Evolutionary conservation across 441 rosid genomes (phyloP).

Genomic region (Gossypium gossypioides): DNA sequence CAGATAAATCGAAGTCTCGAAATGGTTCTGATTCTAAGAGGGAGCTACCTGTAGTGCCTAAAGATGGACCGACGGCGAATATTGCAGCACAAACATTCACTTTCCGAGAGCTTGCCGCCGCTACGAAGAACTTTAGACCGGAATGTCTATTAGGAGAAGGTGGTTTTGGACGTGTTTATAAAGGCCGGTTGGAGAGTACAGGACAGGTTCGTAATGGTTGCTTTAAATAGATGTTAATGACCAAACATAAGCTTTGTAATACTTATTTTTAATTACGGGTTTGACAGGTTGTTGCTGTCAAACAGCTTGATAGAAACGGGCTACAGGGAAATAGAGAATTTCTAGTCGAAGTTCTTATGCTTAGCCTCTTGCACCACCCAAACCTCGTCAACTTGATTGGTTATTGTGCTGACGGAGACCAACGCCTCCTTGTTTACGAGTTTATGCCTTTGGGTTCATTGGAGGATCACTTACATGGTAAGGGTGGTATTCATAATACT

Average conservation of each 20-base stretch:
- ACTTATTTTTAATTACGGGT: not conserved
- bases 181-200: constrained; percentile 81
- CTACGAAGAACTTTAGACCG: constrained; percentile 75
- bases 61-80: constrained; percentile 52
- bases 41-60: constrained; percentile 47
- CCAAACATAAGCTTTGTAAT: not conserved
- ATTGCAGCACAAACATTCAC: constrained; percentile 94
- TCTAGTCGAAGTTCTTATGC: constrained; percentile 95
- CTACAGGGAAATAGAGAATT: constrained; percentile 97
- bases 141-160: constrained; percentile 93
- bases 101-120: constrained; percentile 76
- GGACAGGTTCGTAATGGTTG: constrained; percentile 53
- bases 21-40: constrained; percentile 59
- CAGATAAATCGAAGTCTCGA: constrained; percentile 72
- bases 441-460: constrained; percentile 90
- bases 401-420: constrained; percentile 96
- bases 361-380: constrained; percentile 86
- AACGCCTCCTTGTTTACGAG: constrained; percentile 91
- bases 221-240: not conserved
- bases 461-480: constrained; percentile 99
- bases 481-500: constrained; percentile 14
- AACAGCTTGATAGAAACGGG: constrained; percentile 87
- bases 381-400: constrained; percentile 93
- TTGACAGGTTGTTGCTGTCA: constrained; percentile 82
- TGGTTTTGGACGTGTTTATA: constrained; percentile 96